Evolutionary conservation across 495 filamentous ascomycete species (phyloP).

Genomic region (Viridothelium virens): DNA sequence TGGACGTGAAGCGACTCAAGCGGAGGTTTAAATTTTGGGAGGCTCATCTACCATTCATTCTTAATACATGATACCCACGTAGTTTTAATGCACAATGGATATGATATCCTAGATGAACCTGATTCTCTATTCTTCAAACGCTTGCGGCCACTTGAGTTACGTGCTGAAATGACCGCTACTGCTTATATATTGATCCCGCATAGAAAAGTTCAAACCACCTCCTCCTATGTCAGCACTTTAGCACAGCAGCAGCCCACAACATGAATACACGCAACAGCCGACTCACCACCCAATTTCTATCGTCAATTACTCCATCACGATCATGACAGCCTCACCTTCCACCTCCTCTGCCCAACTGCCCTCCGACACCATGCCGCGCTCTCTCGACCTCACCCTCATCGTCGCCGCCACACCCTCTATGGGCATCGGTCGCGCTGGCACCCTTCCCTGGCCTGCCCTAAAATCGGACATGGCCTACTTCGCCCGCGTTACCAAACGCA

Average conservation of each 20-base stretch:
- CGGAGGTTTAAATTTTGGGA: not conserved
- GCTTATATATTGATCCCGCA: not conserved
- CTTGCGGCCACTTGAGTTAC: not conserved
- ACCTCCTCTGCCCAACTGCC: not conserved
- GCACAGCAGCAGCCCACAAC: no score
- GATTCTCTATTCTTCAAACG: not conserved
- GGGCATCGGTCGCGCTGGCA: conserved; percentile 76
- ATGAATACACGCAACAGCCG: no score
- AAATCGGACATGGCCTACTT: conserved; percentile 92
- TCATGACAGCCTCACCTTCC: conserved; percentile 9
- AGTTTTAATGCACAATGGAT: not conserved
- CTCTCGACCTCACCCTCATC: conserved; percentile 55
- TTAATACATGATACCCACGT: not conserved
- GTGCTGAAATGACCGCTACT: not conserved
- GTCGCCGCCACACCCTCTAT: conserved; percentile 68
- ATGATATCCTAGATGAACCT: no score
- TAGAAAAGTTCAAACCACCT: no score
- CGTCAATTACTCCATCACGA: not conserved
- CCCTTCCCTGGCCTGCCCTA: conserved; percentile 81
- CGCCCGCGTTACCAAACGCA: conserved; percentile 74
- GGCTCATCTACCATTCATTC: not conserved
- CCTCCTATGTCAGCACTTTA: not conserved
- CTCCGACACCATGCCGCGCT: conserved; percentile 25
- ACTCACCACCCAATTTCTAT: not conserved
- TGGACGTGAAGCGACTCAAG: not conserved